These are phyloP conservation scores for Hibiscus tridactylites DNA, from an alignment of 345 rosid species.

Conservation along the genomic window DNA sequence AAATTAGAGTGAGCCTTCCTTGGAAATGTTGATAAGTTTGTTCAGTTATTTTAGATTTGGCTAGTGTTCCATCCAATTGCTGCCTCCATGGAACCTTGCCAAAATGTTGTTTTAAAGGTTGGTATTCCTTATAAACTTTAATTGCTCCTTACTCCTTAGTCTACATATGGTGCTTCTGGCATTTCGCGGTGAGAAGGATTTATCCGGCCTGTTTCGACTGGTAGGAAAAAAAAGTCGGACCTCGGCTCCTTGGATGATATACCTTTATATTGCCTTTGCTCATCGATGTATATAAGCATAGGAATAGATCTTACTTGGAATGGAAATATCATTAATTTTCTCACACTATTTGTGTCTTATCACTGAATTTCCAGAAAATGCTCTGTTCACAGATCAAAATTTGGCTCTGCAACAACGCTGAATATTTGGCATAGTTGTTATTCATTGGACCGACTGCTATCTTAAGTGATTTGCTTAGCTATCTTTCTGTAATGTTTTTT, in stretches of 20 bases:
- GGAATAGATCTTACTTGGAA: slow-evolving; percentile 1
- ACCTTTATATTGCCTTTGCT: background rate
- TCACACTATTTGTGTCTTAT: background rate
- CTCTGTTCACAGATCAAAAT: background rate
- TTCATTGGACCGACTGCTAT: too few species aligned
- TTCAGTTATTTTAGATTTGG: background rate
- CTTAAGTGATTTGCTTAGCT: background rate
- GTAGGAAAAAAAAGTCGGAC: background rate
- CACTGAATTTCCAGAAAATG: background rate
- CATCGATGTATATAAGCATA: slow-evolving; percentile 10
- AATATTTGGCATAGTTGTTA: background rate
- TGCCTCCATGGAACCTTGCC: background rate
- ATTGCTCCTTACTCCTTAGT: background rate
- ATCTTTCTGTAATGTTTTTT: background rate
- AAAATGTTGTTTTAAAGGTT: background rate
- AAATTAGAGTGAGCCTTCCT: background rate
- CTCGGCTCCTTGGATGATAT: background rate
- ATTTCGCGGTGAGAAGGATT: background rate
- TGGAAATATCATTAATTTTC: background rate
- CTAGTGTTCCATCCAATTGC: background rate
- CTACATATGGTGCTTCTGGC: slow-evolving; percentile 6
- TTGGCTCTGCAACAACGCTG: background rate
- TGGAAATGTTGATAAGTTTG: background rate
- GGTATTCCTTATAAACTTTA: slow-evolving; percentile 8
- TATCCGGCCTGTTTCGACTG: background rate